Percentiles rank a stretch among this genome's conserved stretches.
Evolutionary conservation across 352 stramenopile genomes (phyloP).

Genomic region (Phytophthora colocasiae): DNA sequence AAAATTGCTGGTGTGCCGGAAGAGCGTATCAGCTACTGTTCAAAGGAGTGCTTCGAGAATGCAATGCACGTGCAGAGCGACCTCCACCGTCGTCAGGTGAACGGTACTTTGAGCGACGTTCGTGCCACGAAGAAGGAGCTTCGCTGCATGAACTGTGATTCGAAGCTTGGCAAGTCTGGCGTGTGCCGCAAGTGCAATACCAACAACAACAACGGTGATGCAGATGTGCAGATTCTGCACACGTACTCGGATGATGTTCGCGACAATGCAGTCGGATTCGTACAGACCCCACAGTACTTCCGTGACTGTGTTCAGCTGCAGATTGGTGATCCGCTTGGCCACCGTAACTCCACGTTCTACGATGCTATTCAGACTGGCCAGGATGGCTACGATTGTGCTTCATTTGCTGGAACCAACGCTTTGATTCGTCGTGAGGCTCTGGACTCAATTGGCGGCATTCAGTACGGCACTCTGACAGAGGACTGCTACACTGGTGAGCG

Average conservation of each 20-base stretch:
- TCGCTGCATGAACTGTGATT: constrained; percentile 74
- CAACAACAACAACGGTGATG: constrained; percentile 52
- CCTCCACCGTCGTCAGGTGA: constrained; percentile 84
- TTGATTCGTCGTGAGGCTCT: constrained; percentile 84
- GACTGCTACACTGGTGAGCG: constrained; percentile 84
- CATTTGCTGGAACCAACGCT: constrained; percentile 83
- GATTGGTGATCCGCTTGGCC: constrained; percentile 81
- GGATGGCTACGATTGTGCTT: constrained; percentile 85
- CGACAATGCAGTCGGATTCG: constrained; percentile 82
- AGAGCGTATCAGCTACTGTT: constrained; percentile 88
- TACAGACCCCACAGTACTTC: constrained; percentile 89
- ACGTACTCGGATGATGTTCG: constrained; percentile 84
- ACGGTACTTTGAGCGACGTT: constrained; percentile 80
- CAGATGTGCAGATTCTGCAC: constrained; percentile 69
- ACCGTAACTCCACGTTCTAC: constrained; percentile 87
- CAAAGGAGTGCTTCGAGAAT: constrained; percentile 89
- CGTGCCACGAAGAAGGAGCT: constrained; percentile 77
- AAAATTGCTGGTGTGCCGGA: constrained; percentile 87
- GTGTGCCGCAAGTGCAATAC: constrained; percentile 85
- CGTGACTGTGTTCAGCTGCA: constrained; percentile 85
- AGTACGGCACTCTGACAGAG: constrained; percentile 87
- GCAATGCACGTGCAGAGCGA: constrained; percentile 79
- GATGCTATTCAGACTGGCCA: constrained; percentile 86
- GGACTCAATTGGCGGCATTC: constrained; percentile 86
- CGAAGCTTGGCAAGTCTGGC: constrained; percentile 75